Evolutionary conservation across 495 filamentous ascomycete species (phyloP), one percentile per base, ranked within the genome.

Genomic region (Cercophora newfieldiana): DNA sequence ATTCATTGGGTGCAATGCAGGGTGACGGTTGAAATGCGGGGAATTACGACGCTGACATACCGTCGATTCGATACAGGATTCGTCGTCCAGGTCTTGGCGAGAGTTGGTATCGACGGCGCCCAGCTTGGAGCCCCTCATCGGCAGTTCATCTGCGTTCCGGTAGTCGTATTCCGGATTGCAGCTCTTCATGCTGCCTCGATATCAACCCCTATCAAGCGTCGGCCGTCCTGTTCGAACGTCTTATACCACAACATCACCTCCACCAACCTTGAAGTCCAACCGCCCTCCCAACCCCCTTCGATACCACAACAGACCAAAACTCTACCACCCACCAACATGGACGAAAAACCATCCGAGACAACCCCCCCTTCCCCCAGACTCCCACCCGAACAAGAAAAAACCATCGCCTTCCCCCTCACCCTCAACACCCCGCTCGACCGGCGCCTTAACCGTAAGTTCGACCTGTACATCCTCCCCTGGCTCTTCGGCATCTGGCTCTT

Each of bases 401-500:
- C 54, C 19, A 30, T 50, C 18, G 18, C 37, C 22, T 33, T 29
- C 31, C 59, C 12, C 24, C 51, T 59, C 22, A 24, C 49, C n/a
- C 71, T 22, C 19, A 50, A 68, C 44, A 30, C 59, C 19, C 22
- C 62, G 7, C 47, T 69, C 44, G 67, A 70, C 64, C 65, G 47
- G 21, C 37, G 47, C 0, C 49, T 72, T 0, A 71, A 74, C 56
- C 65, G 65, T 29, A 74, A 71, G 28, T 68, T 74, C 49, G 81
- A 81, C 68, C 51, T 68, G 19, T 78, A 78, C 57, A 76, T 83
- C 57, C 59, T 84, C 56, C 81, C 81, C 16, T 84, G 77, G 81
- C 75, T 84, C 7, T 84, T 83, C 65, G 74, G 75, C 6, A 75
- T 85, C 63, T 85, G 71, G 73, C 77, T 84, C 31, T 72, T 82